phyloP scores from a whole-genome alignment of 1,139 yeast genomes.

The Pichia sp. region DNA sequence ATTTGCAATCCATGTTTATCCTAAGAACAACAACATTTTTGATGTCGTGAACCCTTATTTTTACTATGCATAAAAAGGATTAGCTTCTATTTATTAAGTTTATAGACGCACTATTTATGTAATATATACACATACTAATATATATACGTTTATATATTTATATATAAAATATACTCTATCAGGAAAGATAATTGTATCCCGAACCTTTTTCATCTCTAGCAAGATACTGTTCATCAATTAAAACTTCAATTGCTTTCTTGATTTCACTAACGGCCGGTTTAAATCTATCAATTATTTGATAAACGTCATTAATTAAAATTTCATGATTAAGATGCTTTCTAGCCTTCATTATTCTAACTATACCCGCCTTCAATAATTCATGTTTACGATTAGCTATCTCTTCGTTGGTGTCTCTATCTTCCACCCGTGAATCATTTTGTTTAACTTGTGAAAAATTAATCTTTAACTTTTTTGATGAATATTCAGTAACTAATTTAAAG shows the following conservation, averaged over 20 bases:
- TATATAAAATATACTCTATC: too few species aligned
- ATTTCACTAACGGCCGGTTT: conserved; percentile 81
- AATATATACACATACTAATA: too few species aligned
- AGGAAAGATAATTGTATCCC: conserved; percentile 71
- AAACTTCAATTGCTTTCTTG: conserved; percentile 76
- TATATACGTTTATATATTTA: too few species aligned
- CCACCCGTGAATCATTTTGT: conserved; percentile 61
- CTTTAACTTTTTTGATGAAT: conserved; percentile 76
- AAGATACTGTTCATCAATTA: conserved; percentile 82
- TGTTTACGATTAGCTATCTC: conserved; percentile 86
- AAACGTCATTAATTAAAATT: conserved; percentile 79
- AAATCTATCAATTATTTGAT: conserved; percentile 82
- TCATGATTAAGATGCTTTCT: conserved; percentile 76
- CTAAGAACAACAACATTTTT: too few species aligned
- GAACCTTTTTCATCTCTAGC: conserved; percentile 66
- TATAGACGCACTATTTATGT: too few species aligned
- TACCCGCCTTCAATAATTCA: conserved; percentile 83
- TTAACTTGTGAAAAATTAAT: conserved; percentile 81
- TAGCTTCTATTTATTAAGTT: too few species aligned
- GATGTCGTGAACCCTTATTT: too few species aligned
- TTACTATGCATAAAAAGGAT: too few species aligned
- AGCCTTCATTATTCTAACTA: conserved; percentile 95
- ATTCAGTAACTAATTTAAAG: conserved; percentile 72
- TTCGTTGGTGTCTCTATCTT: conserved; percentile 74
- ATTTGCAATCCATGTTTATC: too few species aligned